These are phyloP conservation scores for Pseudogymnoascus sp. DNA, from an alignment of 2,329 filamentous ascomycete species.

Conservation along the genomic window DNA sequence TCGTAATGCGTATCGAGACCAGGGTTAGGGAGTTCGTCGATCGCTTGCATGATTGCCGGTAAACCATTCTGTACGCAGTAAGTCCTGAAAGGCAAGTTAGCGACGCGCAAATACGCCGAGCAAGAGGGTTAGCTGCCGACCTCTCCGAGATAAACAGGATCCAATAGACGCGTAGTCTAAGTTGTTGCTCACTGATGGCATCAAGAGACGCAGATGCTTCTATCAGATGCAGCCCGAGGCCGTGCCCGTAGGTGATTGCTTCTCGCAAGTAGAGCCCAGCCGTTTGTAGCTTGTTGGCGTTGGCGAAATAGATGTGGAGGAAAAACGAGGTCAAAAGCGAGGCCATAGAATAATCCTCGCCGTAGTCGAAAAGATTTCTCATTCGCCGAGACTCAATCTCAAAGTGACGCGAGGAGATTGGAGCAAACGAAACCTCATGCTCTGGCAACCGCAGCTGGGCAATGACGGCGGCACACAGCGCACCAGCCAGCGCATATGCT, in stretches of 20 bases:
- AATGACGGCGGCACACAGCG: neutral
- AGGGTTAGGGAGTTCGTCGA: neutral
- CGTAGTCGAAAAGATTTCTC: neutral
- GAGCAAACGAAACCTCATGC: neutral
- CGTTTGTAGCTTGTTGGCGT: neutral
- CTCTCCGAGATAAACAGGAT: neutral
- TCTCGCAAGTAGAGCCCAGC: neutral
- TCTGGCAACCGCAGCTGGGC: neutral
- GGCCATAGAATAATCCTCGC: neutral
- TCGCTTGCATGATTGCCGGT: neutral
- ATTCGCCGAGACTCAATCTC: neutral
- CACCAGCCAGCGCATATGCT: neutral
- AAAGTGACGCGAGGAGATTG: neutral
- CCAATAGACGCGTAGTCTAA: neutral
- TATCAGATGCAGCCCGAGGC: neutral
- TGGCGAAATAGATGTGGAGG: neutral
- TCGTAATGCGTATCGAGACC: neutral
- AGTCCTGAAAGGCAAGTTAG: neutral
- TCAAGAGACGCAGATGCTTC: neutral
- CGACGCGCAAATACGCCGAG: neutral
- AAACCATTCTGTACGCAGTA: neutral
- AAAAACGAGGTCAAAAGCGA: neutral
- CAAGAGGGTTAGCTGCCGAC: neutral
- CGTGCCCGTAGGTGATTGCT: neutral
- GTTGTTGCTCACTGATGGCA: neutral